These are phyloP conservation scores for Pichia terricola DNA, from an alignment of 1,139 yeast genomes.

Conservation along the genomic window DNA sequence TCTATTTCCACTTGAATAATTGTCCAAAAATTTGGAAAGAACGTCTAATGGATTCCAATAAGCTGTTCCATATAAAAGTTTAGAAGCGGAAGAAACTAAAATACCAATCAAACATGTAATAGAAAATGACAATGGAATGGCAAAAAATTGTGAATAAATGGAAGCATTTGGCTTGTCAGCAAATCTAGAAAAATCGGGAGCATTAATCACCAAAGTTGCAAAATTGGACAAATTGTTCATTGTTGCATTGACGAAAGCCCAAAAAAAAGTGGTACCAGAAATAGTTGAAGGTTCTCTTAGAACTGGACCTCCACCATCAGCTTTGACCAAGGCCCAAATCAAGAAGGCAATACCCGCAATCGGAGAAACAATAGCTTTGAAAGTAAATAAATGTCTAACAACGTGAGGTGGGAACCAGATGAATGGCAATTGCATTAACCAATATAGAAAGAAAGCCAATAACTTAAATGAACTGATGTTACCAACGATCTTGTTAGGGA, in stretches of 20 bases:
- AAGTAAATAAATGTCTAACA: constrained; percentile 71
- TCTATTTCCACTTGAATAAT: constrained; percentile 58
- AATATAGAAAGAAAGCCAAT: constrained; percentile 66
- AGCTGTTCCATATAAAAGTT: constrained; percentile 57
- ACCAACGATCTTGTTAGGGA: constrained; percentile 20
- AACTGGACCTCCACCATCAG: constrained; percentile 66
- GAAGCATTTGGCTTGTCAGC: constrained; percentile 47
- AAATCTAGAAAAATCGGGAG: constrained; percentile 86
- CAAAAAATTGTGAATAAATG: constrained; percentile 43
- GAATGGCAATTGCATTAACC: constrained; percentile 70
- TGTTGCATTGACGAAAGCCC: constrained; percentile 72
- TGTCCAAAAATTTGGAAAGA: constrained; percentile 50
- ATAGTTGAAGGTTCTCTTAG: constrained; percentile 41
- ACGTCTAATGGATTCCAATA: constrained; percentile 86
- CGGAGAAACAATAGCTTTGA: constrained; percentile 68
- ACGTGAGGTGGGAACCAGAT: constrained; percentile 76
- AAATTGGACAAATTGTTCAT: constrained; percentile 80
- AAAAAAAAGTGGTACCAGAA: constrained; percentile 55
- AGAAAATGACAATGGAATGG: constrained; percentile 72
- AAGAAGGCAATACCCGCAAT: constrained; percentile 33
- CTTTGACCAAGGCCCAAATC: constrained; percentile 71
- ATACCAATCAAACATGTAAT: constrained; percentile 81
- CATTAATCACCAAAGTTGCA: constrained; percentile 77
- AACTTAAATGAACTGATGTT: constrained; percentile 32
- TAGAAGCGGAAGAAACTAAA: constrained; percentile 74